Base-by-base conservation (phyloP, 805 yeast species). In the Candida railenensis region DNA sequence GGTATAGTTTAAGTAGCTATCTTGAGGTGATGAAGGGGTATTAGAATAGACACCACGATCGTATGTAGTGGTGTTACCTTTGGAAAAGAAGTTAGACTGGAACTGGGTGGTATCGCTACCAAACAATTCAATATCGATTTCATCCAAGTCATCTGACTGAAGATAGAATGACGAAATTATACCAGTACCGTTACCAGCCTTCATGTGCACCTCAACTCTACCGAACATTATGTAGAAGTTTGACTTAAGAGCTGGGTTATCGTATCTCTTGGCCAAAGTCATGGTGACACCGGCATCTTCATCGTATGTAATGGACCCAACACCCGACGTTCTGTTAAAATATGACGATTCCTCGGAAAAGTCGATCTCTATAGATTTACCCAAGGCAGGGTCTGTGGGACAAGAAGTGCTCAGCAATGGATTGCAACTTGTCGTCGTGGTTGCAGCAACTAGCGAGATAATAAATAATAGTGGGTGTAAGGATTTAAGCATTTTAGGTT, bases 151-250 rank as follows among this genome's bases (percentile, higher is more conserved):
- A 59, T 90, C 96, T 22, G 77, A 69, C 58, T 88, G 94, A 43
- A 89, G 72, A 53, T 83, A 87, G 53, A 89, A 80, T 1, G 92
- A 83, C 0, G 96, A 85, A 8, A 88, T 82, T 34, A 89, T 76
- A 51, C 96, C 96, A 5, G 65, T 65, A 22, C 96, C 96, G 11
- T 76, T 72, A 3, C 92, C 91, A 22, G 89, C 85, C 58, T 83
- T 77, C 48, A 85, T 62, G 2, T 71, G 71, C 3, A 80, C 88
- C 59, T 86, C 92, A 34, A 88, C 78, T 52, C 82, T 79, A 46
- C 97, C 97, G 62, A 82, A 90, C 91, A 89, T 86, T 56, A 90
- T 79, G 67, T 88, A 88, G 63, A 85, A 88, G 49, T 81, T 76
- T 3, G 95, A 87, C 53, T 72, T 77, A 47, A 89, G 64, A 9